Conservation (phyloP, 2,329 filamentous ascomycete genomes). For the Botrytis elliptica region DNA sequence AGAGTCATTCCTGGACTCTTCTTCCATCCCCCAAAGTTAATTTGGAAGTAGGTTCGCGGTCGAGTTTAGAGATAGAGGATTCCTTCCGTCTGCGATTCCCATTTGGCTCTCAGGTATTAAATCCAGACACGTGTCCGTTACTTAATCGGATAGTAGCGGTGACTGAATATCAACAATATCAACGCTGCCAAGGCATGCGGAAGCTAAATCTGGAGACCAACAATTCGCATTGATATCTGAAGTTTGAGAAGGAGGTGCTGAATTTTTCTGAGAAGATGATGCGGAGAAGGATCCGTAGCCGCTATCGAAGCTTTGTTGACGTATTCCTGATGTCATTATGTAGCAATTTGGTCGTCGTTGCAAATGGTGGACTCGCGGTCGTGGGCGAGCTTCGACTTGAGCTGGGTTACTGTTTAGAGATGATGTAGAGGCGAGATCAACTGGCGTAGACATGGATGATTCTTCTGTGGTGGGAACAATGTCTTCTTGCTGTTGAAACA, state of each 20-base stretch:
- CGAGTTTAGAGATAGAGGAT: not conserved
- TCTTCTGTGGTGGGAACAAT: not conserved
- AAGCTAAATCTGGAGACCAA: not conserved
- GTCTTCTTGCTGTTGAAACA: not conserved
- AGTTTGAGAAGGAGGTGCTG: not conserved
- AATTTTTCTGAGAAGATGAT: not conserved
- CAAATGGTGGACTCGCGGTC: not conserved
- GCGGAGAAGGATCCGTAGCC: not conserved
- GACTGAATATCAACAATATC: not conserved
- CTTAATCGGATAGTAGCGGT: not conserved
- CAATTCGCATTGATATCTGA: not conserved
- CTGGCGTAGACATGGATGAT: not conserved
- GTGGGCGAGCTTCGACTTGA: not conserved
- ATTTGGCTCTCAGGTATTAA: not conserved
- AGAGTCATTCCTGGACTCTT: not conserved
- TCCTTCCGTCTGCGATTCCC: not conserved
- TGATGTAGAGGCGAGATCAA: not conserved
- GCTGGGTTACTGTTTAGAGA: not conserved
- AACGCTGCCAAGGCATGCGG: not conserved
- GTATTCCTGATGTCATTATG: not conserved
- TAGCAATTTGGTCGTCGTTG: not conserved
- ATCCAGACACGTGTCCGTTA: not conserved
- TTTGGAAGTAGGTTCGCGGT: not conserved
- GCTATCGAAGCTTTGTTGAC: not conserved
- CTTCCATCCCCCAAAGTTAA: not conserved